Conservation (phyloP, 2,329 filamentous ascomycete genomes). For the Graphilbum sp. region DNA sequence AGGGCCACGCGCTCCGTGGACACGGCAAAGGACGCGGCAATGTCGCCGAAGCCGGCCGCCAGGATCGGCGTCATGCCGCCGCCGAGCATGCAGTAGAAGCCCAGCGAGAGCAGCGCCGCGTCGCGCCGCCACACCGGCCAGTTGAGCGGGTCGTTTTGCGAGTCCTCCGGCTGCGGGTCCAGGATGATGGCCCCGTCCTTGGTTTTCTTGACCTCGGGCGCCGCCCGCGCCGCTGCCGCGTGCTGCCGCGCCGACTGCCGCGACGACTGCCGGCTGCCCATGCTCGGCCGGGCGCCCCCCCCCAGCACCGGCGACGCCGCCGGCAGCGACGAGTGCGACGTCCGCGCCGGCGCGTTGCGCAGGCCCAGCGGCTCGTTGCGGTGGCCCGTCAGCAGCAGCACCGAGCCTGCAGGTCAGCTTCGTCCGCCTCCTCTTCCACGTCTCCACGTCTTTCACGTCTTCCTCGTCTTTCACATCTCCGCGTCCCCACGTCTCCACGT, state of each 20-base stretch:
- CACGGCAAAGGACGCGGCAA: constrained; percentile 50
- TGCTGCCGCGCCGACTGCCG: too few species aligned
- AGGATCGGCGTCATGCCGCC: constrained; percentile 85
- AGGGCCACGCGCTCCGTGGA: constrained; percentile 59
- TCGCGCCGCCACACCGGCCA: constrained; percentile 77
- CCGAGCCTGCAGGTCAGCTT: constrained; percentile 28
- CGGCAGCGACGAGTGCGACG: constrained; percentile 40
- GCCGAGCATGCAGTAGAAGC: constrained; percentile 84
- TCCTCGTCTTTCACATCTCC: too few species aligned
- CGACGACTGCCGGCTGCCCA: constrained; percentile 21
- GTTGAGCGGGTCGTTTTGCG: constrained; percentile 79
- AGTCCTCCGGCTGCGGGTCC: constrained; percentile 84
- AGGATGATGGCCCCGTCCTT: constrained; percentile 70
- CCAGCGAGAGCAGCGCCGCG: constrained; percentile 61
- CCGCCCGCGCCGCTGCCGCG: too few species aligned
- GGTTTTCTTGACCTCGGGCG: constrained; percentile 45
- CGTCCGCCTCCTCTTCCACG: background rate
- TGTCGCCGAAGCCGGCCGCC: constrained; percentile 74
- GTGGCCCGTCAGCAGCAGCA: constrained; percentile 36
- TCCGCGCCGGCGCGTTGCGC: constrained; percentile 31
- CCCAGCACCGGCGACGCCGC: constrained; percentile 21
- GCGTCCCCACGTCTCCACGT: too few species aligned
- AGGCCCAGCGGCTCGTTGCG: constrained; percentile 44
- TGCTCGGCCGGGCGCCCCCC: constrained; percentile 13
- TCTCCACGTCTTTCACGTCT: too few species aligned